phyloP scores from a whole-genome alignment of 2,329 filamentous ascomycete genomes.

The Aspergillus sp. region DNA sequence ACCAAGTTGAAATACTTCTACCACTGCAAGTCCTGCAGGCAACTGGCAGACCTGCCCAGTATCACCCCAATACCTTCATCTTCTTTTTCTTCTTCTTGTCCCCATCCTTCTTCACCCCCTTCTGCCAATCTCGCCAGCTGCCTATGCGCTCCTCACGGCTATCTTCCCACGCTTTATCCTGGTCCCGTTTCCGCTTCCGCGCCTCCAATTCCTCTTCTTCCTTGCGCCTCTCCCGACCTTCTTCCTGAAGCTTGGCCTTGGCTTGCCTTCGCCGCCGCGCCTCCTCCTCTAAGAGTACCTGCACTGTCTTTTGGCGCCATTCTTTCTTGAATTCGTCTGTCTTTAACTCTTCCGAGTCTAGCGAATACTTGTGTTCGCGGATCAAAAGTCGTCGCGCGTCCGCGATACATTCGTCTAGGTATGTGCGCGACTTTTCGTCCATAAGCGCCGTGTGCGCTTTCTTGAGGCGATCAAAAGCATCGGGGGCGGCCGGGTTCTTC shows the following conservation, averaged over 20 bases:
- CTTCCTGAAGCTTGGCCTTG: slow-evolving; percentile 95
- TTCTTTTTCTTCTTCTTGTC: slow-evolving; percentile 62
- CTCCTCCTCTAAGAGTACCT: slow-evolving; percentile 92
- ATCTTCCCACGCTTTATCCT: slow-evolving; percentile 93
- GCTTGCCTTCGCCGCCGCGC: slow-evolving; percentile 78
- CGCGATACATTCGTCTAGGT: slow-evolving; percentile 90
- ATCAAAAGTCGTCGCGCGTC: slow-evolving; percentile 95
- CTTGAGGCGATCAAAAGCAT: slow-evolving; percentile 94
- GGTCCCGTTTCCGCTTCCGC: slow-evolving; percentile 82
- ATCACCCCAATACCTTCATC: slow-evolving; percentile 51
- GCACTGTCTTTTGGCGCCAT: slow-evolving; percentile 88
- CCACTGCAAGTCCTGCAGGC: background rate
- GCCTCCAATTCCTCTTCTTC: slow-evolving; percentile 81
- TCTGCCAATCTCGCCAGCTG: slow-evolving; percentile 91
- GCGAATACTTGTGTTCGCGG: slow-evolving; percentile 89
- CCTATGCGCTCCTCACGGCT: slow-evolving; percentile 87
- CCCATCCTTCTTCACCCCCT: slow-evolving; percentile 60
- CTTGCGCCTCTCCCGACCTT: slow-evolving; percentile 83
- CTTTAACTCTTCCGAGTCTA: slow-evolving; percentile 79
- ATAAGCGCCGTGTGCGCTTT: slow-evolving; percentile 90
- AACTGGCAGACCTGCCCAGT: background rate
- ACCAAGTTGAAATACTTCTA: background rate
- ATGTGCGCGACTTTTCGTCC: slow-evolving; percentile 87
- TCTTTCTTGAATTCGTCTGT: slow-evolving; percentile 78
- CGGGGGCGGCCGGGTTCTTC: slow-evolving; percentile 82